Base-by-base conservation (phyloP, 345 rosid species). In the Eucalyptus pauciflora region DNA sequence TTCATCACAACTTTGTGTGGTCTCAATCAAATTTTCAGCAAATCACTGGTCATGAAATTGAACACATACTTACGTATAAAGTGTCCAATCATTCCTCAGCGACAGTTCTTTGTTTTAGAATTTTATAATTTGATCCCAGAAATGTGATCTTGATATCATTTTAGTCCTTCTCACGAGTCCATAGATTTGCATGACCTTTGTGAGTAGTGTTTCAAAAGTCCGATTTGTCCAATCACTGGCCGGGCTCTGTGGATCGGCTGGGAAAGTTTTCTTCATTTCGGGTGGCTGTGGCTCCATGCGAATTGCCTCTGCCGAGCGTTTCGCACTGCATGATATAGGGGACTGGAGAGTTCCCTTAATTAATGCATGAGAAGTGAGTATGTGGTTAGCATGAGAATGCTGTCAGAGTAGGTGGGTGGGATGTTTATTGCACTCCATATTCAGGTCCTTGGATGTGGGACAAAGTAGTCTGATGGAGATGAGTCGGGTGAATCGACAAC, bases 341-440 rank as follows among this genome's bases (percentile, higher is more conserved):
- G 15, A 49, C 79, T 69, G 89, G 80, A 91, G 93, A 87, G 89
- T 20, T n/a, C 62, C 87, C 87, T 43, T 27, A 91, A 88, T 92
- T 88, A 94, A 94, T 93, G 92, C 89, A 93, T 71, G 69, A 95
- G 89, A 90, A 91, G 91, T 37, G 45, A 95, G 96, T 91, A 15
- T 95, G 95, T 94, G 97, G 96, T 88, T 91, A n/a, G 89, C 14
- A 91, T n/a, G 62, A 49, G 85, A 49, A 86, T 25, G 58, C 85
- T 13, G 76, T 67, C 14, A 67, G 45, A 48, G 51, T 4, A 60
- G 50, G 54, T 43, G 69, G 56, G 88, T 60, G 54, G 29, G 41
- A 41, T 1, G 11, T 62, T 45, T 43, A 27, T 45, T n/a, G 24
- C 45, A 8, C 25, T 13, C 81, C 88, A 2, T 43, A 17, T 52